Percentiles rank a stretch among this genome's conserved stretches.
Conservation (phyloP, 345 rosid genomes). For the Brassica carinata region DNA sequence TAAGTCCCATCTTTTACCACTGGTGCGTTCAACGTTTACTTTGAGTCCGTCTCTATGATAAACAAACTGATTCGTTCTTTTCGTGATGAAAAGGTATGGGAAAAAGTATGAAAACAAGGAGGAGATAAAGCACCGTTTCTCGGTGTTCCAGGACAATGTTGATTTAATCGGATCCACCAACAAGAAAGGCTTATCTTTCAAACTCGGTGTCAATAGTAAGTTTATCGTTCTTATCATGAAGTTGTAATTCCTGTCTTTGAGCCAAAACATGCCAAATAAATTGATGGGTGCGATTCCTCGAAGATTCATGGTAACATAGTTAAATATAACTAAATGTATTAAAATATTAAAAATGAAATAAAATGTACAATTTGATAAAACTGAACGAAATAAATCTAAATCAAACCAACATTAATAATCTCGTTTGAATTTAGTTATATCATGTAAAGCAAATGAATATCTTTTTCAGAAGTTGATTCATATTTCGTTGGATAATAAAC, state of each 20-base stretch:
- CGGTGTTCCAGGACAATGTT: conserved; percentile 68
- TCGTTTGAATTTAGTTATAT: neutral
- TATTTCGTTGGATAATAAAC: neutral
- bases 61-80: neutral
- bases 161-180: conserved; percentile 83
- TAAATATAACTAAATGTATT: neutral
- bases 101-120: conserved; percentile 65
- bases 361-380: neutral
- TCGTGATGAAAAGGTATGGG: conserved; percentile 53
- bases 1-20: conserved; percentile 15
- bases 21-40: neutral
- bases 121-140: conserved; percentile 75
- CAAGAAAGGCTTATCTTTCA: conserved; percentile 60
- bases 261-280: neutral
- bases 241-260: neutral
- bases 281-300: neutral
- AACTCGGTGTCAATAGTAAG: conserved; percentile 76
- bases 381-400: neutral
- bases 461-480: neutral
- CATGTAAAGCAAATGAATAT: neutral
- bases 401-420: neutral
- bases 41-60: neutral
- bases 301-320: neutral
- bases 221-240: neutral
- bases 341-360: neutral